Percentiles rank a stretch among this genome's conserved stretches.
phyloP scores from a whole-genome alignment of 2,329 filamentous ascomycete genomes.

The Colletotrichum sp. region DNA sequence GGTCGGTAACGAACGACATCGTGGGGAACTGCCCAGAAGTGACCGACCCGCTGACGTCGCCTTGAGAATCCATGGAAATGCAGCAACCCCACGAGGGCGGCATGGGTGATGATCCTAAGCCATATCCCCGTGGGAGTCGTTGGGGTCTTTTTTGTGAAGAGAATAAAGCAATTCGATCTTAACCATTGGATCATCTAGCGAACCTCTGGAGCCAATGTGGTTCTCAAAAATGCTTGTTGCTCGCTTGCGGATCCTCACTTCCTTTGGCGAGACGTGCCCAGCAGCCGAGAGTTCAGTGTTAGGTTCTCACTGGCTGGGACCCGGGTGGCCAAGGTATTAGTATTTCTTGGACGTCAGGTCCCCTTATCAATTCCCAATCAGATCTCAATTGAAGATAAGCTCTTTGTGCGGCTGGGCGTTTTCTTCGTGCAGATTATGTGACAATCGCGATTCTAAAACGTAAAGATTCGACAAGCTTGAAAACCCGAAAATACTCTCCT shows the following conservation, averaged over 20 bases:
- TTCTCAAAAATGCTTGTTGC: not conserved
- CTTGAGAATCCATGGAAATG: not conserved
- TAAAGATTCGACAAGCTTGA: not conserved
- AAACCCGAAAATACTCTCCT: not conserved
- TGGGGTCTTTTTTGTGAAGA: no score
- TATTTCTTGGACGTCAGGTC: constrained; percentile 2
- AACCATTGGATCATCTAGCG: not conserved
- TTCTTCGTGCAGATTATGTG: not conserved
- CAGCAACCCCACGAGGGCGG: not conserved
- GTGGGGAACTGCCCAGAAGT: not conserved
- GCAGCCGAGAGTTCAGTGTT: not conserved
- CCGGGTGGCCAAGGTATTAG: constrained; percentile 5
- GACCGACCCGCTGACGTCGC: not conserved
- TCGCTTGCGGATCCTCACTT: not conserved
- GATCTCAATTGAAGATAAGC: not conserved
- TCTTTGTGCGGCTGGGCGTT: accelerated
- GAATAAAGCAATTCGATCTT: not conserved
- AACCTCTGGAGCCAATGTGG: not conserved
- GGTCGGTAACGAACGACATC: not conserved
- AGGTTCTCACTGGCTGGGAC: not conserved
- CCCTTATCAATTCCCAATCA: constrained; percentile 19
- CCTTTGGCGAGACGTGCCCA: not conserved
- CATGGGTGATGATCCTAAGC: no score
- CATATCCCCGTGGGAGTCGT: not conserved
- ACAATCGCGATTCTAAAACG: not conserved